These are phyloP conservation scores for Odonthalia washingtoniensis DNA, from an alignment of 31 red algal genomes.

Conservation along the genomic window DNA sequence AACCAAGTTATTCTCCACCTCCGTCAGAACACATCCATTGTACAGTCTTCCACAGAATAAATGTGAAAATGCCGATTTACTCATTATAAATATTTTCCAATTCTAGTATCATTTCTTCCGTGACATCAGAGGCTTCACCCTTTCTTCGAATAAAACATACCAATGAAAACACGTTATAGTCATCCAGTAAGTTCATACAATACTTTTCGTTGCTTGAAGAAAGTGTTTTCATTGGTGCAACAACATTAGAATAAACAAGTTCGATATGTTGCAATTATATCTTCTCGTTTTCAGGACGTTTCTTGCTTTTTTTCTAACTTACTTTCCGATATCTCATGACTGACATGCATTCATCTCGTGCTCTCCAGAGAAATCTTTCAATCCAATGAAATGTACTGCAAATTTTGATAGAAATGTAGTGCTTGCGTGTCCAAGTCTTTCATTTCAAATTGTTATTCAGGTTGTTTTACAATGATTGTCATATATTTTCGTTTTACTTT, in stretches of 20 bases:
- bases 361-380: background rate
- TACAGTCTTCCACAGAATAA: background rate
- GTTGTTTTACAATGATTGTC: background rate
- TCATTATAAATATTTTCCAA: background rate
- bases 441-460: background rate
- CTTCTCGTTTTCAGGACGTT: too few relatives aligned
- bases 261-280: background rate
- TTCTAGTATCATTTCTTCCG: slow-evolving; percentile 14
- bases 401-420: background rate
- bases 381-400: background rate
- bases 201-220: background rate
- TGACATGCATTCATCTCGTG: background rate
- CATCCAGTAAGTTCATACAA: background rate
- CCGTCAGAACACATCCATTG: slow-evolving; percentile 2
- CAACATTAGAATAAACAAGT: background rate
- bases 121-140: background rate
- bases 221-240: too few relatives aligned
- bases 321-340: background rate
- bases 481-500: background rate
- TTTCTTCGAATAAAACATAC: slow-evolving; percentile 3
- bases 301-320: too few relatives aligned
- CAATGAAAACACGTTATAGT: background rate
- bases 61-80: background rate
- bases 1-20: slow-evolving; percentile 23
- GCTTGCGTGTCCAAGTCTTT: background rate